A percentile compares a stretch with the other conserved stretches of the same genome.
Evolutionary conservation across 2,329 filamentous ascomycete genomes (phyloP).

Genomic region (Tothia fuscella): DNA sequence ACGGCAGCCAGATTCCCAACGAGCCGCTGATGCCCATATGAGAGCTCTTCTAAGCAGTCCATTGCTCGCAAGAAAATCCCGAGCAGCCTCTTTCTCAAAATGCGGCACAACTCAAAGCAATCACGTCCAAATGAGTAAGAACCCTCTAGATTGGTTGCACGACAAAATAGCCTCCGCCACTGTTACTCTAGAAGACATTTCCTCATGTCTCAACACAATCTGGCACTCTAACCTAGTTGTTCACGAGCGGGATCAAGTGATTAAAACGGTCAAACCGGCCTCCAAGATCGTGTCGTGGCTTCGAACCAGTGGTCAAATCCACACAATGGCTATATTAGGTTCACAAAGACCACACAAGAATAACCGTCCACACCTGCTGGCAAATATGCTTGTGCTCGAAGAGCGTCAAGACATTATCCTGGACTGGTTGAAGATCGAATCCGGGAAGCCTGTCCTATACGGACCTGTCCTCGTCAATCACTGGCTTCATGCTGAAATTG

Average conservation of each 20-base stretch:
- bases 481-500: not conserved
- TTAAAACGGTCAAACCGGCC: not conserved
- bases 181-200: not conserved
- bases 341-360: not conserved
- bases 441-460: too few relatives aligned
- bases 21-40: conserved; percentile 3
- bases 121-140: not conserved
- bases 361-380: not conserved
- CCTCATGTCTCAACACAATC: not conserved
- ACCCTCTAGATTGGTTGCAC: conserved; percentile 1
- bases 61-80: conserved; percentile 5
- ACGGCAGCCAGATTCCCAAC: not conserved
- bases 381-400: conserved; percentile 5
- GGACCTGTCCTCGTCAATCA: too few relatives aligned
- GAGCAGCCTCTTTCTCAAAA: conserved; percentile 1
- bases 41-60: conserved; percentile 4
- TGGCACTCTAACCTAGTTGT: not conserved
- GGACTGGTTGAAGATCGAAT: not conserved
- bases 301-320: not conserved
- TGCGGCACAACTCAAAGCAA: too few relatives aligned
- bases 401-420: conserved; percentile 1
- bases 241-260: too few relatives aligned
- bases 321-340: not conserved
- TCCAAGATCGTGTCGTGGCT: conserved; percentile 2
- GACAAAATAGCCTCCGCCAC: conserved; percentile 3